These are phyloP conservation scores for Camelina neglecta DNA, from an alignment of 345 rosid species.

Conservation along the genomic window DNA sequence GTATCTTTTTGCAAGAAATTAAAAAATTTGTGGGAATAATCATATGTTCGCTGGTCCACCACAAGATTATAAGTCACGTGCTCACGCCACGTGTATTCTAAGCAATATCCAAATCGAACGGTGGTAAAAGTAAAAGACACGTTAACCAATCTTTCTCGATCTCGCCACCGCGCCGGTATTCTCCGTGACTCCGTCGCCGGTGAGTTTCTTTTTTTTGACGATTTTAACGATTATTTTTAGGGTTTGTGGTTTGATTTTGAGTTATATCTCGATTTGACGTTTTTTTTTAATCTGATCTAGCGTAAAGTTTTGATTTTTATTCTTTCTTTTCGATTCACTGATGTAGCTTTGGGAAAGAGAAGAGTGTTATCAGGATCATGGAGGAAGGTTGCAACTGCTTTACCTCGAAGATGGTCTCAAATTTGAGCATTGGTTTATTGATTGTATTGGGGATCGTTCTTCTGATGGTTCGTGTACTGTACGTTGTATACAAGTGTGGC, in stretches of 20 bases:
- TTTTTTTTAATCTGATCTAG: background rate
- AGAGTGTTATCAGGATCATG: slow-evolving; percentile 26
- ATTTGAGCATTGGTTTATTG: slow-evolving; percentile 28
- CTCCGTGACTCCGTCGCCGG: slow-evolving; percentile 22
- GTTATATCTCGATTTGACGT: background rate
- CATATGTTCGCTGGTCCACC: slow-evolving; percentile 32
- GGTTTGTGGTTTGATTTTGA: slow-evolving; percentile 7
- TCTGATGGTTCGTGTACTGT: slow-evolving; percentile 42
- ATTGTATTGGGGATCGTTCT: slow-evolving; percentile 18
- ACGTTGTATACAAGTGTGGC: slow-evolving; percentile 51
- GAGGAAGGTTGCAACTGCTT: slow-evolving; percentile 32
- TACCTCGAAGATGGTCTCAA: slow-evolving; percentile 38
- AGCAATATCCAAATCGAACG: slow-evolving; percentile 43
- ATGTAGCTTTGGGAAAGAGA: slow-evolving; percentile 4
- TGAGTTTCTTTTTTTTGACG: slow-evolving; percentile 20
- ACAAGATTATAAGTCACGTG: slow-evolving; percentile 20
- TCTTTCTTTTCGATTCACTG: too few relatives aligned
- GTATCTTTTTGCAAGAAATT: background rate
- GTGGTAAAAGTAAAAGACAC: slow-evolving; percentile 22
- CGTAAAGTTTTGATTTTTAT: background rate
- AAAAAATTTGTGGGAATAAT: background rate
- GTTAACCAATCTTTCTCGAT: slow-evolving; percentile 8
- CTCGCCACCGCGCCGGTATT: slow-evolving; percentile 23
- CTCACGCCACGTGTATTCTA: slow-evolving; percentile 38
- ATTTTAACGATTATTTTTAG: background rate